These are phyloP conservation scores for Plasmodium gallinaceum DNA, from an alignment of 169 alveolate species.

Conservation along the genomic window DNA sequence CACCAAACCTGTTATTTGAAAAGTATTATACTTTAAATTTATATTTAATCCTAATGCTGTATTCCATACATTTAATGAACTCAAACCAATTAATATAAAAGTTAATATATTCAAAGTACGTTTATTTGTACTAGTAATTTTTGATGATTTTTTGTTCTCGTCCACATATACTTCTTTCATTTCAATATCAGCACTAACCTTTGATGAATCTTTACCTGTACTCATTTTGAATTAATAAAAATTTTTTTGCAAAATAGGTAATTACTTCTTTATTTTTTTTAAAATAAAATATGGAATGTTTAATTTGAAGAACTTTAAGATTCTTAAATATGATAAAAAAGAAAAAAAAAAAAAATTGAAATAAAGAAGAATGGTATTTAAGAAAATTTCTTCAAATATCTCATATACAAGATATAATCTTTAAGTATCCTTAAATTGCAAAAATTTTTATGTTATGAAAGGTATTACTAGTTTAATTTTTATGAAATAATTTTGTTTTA, in stretches of 20 bases:
- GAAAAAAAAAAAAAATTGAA: too few relatives aligned
- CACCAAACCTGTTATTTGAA: slow-evolving; percentile 65
- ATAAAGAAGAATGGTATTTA: too few relatives aligned
- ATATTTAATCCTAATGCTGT: slow-evolving; percentile 63
- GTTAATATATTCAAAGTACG: slow-evolving; percentile 10
- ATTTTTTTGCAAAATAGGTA: neutral
- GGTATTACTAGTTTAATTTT: too few relatives aligned
- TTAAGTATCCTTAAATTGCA: too few relatives aligned
- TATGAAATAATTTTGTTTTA: too few relatives aligned
- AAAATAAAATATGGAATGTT: too few relatives aligned
- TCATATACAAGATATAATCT: too few relatives aligned
- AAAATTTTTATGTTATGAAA: too few relatives aligned
- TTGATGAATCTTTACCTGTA: slow-evolving; percentile 29
- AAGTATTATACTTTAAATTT: slow-evolving; percentile 44
- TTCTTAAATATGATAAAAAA: too few relatives aligned
- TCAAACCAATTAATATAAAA: slow-evolving; percentile 47
- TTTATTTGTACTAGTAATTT: neutral
- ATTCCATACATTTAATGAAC: slow-evolving; percentile 75
- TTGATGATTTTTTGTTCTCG: neutral
- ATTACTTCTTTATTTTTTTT: too few relatives aligned
- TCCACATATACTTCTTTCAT: slow-evolving; percentile 14
- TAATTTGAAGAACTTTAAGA: too few relatives aligned
- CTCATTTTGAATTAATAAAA: slow-evolving; percentile 37
- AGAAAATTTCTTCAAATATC: too few relatives aligned
- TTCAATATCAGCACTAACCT: slow-evolving; percentile 27